Conservation (phyloP, 768 basidiomycete species). For the Amanita subjunquillea region DNA sequence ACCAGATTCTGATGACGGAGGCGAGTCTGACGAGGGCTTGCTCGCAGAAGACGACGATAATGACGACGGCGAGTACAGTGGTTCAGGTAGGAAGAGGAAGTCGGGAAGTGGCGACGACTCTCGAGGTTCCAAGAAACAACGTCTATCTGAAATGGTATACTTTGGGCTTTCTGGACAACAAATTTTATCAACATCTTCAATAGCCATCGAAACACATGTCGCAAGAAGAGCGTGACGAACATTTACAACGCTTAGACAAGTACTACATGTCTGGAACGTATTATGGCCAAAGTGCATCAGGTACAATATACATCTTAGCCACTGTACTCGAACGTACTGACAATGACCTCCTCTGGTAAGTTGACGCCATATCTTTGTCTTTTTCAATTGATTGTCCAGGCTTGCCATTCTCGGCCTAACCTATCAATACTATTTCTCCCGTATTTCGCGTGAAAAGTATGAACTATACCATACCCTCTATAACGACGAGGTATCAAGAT, state of each 20-base stretch:
- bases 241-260: constrained; percentile 58
- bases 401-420: constrained; percentile 90
- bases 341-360: constrained; percentile 87
- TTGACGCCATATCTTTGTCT: neutral
- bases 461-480: constrained; percentile 74
- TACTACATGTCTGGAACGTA: constrained; percentile 82
- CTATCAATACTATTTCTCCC: constrained; percentile 80
- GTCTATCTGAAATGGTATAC: constrained; percentile 29
- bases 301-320: constrained; percentile 82
- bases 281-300: constrained; percentile 83
- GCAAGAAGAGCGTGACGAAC: constrained; percentile 56
- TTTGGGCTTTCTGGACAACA: neutral
- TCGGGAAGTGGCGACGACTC: constrained; percentile 28
- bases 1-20: constrained; percentile 38
- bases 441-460: constrained; percentile 81
- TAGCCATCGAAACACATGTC: constrained; percentile 51
- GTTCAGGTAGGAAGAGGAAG: constrained; percentile 35
- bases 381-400: constrained; percentile 31
- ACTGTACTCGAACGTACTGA: constrained; percentile 87
- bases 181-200: neutral
- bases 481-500: constrained; percentile 85
- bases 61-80: constrained; percentile 28
- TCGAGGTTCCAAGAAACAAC: constrained; percentile 45
- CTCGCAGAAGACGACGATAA: constrained; percentile 38
- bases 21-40: constrained; percentile 31